Evolutionary conservation across 331 rosid species (phyloP), one percentile per base, ranked within the genome.

Genomic region (Saraca asoca): DNA sequence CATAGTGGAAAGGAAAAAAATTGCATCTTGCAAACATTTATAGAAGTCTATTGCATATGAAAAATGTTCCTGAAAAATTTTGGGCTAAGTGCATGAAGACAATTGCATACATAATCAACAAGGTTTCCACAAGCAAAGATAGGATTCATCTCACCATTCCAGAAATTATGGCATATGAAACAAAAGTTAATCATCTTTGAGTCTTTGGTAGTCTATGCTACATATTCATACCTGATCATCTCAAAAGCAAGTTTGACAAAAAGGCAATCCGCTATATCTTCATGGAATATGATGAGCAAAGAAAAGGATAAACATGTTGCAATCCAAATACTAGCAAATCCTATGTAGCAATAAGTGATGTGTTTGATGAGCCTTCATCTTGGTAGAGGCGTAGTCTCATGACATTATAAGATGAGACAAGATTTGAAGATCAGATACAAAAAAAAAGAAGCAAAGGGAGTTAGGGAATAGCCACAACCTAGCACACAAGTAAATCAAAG

Each of bases 251-350:
- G 7, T 16, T 66, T 7, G 51, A 34, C 0, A 51, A 35, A 20
- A 66, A 51, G 13, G 61, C 9, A 8, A 10, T 35, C 0, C 12
- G 20, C 5, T 33, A 48, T 19, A 35, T 38, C n/a, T 66, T 66
- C 12, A 9, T 66, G 12, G 51, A 39, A 2, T 66, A 34, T 12
- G 12, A 64, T 19, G 17, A 35, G 7, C n/a, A 37, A 19, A 15
- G 60, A 6, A 66, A 66, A 13, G 50, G 71, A 5, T 66, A 48
- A 16, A 35, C 12, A 11, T 66, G 71, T 51, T 50, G 34, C 6
- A 50, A 66, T 6, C 49, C 35, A 5, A 48, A 4, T 8, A 64
- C 0, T n/a, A n/a, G 35, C 2, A 5, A 12, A 0, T 64, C 31
- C 6, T 31, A 48, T 18, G 5, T 12, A 0, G 42, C 9, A 13